These are phyloP conservation scores for Hymenoscyphus fraxineus DNA, from an alignment of 2,329 filamentous ascomycete species.

Conservation along the genomic window DNA sequence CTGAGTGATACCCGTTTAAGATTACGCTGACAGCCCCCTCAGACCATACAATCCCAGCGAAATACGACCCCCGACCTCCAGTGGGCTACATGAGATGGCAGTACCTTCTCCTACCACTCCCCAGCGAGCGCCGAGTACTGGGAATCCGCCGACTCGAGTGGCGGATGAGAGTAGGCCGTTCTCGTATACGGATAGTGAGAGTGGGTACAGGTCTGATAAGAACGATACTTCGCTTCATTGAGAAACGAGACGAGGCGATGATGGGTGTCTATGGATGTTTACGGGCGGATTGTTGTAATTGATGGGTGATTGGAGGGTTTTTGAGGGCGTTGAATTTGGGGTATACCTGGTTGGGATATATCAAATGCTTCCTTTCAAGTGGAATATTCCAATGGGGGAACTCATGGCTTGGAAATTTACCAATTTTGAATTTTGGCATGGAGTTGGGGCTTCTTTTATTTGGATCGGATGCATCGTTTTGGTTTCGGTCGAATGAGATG, in stretches of 20 bases:
- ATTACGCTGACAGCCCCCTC: background rate
- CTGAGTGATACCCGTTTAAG: background rate
- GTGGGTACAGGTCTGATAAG: conserved; percentile 10
- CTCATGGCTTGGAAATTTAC: background rate
- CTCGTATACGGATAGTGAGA: conserved; percentile 20
- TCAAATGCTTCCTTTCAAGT: background rate
- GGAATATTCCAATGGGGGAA: background rate
- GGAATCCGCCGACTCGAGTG: background rate
- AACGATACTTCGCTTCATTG: background rate
- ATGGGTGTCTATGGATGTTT: background rate
- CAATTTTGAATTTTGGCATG: background rate
- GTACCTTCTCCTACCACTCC: conserved; percentile 7
- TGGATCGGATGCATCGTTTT: background rate
- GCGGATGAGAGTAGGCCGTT: conserved; percentile 14
- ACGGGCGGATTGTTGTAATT: background rate
- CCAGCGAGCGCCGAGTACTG: conserved; percentile 9
- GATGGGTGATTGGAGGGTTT: background rate
- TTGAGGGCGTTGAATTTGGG: background rate
- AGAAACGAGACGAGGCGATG: background rate
- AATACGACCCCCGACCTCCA: conserved; percentile 1
- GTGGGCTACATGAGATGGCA: conserved; percentile 9
- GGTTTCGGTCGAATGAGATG: background rate
- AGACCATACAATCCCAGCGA: conserved; percentile 15
- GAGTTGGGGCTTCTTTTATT: background rate
- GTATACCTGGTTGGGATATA: background rate